phyloP scores from a whole-genome alignment of 345 rosid species.

The Lepidium aucheri region DNA sequence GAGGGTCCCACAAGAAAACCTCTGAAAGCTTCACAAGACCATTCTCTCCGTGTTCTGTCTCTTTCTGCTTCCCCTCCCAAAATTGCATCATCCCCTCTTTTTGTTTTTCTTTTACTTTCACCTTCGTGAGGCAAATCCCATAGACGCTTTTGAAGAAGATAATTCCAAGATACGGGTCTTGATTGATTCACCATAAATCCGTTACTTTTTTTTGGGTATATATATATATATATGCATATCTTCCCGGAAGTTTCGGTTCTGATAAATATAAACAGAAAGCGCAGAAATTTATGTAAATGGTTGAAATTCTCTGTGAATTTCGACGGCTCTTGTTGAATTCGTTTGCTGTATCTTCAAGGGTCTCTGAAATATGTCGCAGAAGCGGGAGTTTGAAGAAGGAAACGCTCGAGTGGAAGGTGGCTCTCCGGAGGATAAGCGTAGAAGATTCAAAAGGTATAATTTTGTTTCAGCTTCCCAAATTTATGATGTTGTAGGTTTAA shows the following conservation, averaged over 20 bases:
- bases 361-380: conserved; percentile 60
- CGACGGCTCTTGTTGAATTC: conserved; percentile 14
- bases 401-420: conserved; percentile 45
- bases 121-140: background rate
- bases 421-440: conserved; percentile 59
- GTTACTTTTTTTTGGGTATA: conserved; percentile 2
- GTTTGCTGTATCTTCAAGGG: background rate
- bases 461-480: background rate
- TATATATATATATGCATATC: background rate
- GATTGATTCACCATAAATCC: background rate
- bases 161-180: conserved; percentile 27
- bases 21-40: conserved; percentile 12
- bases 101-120: background rate
- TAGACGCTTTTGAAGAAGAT: background rate
- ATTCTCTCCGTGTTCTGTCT: conserved; percentile 10
- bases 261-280: background rate
- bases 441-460: conserved; percentile 54
- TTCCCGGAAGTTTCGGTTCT: conserved; percentile 3
- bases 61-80: conserved; percentile 6
- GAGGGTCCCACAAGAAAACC: conserved; percentile 9
- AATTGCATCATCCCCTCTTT: background rate
- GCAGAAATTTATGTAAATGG: conserved; percentile 8
- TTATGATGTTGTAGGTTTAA: background rate
- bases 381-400: conserved; percentile 72
- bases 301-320: conserved; percentile 13